Base-by-base conservation (phyloP, 202 grass and related monocot species). In the Panicum hallii region DNA sequence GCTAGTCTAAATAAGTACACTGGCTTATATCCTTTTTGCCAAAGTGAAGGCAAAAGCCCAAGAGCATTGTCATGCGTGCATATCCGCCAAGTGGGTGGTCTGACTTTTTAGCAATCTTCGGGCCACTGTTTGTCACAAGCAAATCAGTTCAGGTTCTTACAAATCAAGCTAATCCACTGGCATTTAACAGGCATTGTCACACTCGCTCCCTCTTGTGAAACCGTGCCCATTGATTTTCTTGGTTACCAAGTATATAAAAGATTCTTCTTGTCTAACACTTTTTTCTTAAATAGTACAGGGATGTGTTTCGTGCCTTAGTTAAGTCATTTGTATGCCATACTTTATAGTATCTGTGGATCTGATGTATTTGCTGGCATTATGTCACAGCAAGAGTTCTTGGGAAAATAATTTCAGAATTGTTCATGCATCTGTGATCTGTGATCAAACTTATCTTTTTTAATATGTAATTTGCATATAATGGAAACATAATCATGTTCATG, bases 61-160 rank as follows among this genome's bases (percentile, higher is more conserved):
- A 12, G 23, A 12, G 46, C 34, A 7, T 28, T 17, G 14, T 52
- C 30, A 72, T 72, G 70, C 0, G 9, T 34, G 7, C 47, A 73
- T 73, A 73, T 73, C 70, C 70, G 16, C 46, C 9, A 1, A 61
- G 7, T 52, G 70, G 46, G 46, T 52, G 46, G 46, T 26, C 70
- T 73, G 13, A 48, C 7, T 47, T 73, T 73, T 73, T 11, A 17
- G 22, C 46, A 14, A 49, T 72, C 44, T 28, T 72, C 49, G 23
- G 6, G 61, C 3, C 57, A 28, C 57, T 61, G 57, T 11, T 28
- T 4, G 68, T 30, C 12, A 78, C 70, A 72, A 78, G 22, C 47
- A 56, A 64, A 64, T 78, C 23, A 64, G 22, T 72, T 72, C 65
- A 88, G 57, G 38, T 65, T 61, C 79, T 72, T 77, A 48, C 15